Evolutionary conservation across 2,329 filamentous ascomycete species (phyloP), one percentile per base, ranked within the genome.

Genomic region (Pestalotiopsis sp.): DNA sequence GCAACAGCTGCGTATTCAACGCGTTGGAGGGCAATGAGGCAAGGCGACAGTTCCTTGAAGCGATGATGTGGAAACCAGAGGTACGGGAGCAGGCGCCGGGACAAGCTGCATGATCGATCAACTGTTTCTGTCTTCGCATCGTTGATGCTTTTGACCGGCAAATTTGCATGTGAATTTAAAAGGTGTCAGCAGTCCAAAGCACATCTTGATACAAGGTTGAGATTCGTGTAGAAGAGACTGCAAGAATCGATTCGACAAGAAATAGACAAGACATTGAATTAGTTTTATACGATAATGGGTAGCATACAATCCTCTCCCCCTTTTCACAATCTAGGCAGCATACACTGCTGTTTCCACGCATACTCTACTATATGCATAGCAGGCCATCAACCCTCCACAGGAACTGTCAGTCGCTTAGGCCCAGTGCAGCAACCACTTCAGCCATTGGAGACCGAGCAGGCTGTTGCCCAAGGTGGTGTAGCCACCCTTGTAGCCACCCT

Each of bases 391-490:
- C 31, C 41, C 3, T 52, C n/a, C 59, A 7, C 5, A 62, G 38
- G 36, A 23, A 39, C 31, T 36, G 13, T 36, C 17, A 36, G 25
- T 39, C 14, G 9, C 20, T 39, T 36, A 62, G 25, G 17, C n/a
- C 59, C 59, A 62, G 59, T 62, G 59, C 25, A 62, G n/a, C 27
- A 62, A 39, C 59, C 59, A 62, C 59, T 62, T 62, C 13, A 62
- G 36, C 59, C 59, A 62, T 36, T 62, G 59, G 25, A 36, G 36
- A 39, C 59, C 59, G n/a, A 62, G 59, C 27, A 20, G 14, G n/a
- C 25, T 27, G 27, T 36, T 17, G n/a, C 59, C 59, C 27, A 36
- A 59, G 57, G 57, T 59, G 20, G 20, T 59, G 57, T 36, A 59
- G 20, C 58, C 58, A 36, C 59, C 59, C n/a, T 62, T 20, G n/a